Evolutionary conservation across 345 rosid genomes (phyloP).

Genomic region (Dipteronia sinensis): DNA sequence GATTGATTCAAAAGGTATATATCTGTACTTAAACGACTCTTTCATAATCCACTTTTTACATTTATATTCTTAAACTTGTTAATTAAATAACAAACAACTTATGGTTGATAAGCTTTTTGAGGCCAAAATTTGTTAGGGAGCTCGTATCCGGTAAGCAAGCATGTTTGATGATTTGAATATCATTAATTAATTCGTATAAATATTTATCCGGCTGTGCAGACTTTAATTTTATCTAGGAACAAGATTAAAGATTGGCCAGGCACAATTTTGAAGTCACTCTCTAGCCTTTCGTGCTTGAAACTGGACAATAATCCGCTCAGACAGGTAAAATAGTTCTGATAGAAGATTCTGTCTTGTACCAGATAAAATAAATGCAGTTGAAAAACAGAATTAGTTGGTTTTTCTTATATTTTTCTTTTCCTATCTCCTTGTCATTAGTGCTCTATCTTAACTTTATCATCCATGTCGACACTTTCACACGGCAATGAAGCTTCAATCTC

Average conservation of each 20-base stretch:
- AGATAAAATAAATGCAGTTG: background rate
- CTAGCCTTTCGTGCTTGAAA: conserved; percentile 73
- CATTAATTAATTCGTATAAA: background rate
- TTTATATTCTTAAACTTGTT: background rate
- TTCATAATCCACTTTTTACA: background rate
- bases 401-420: background rate
- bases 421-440: background rate
- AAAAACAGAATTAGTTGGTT: conserved; percentile 4
- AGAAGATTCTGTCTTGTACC: conserved; percentile 4
- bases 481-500: background rate
- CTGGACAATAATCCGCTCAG: conserved; percentile 73
- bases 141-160: background rate
- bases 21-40: background rate
- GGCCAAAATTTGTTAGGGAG: background rate
- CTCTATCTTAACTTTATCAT: background rate
- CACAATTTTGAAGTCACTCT: conserved; percentile 59
- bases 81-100: background rate
- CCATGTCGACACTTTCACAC: background rate
- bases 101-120: conserved; percentile 6
- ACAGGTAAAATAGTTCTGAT: conserved; percentile 51
- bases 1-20: background rate
- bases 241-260: conserved; percentile 85
- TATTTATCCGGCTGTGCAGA: conserved; percentile 50
- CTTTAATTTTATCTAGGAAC: conserved; percentile 74
- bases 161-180: conserved; percentile 11